Base-by-base conservation (phyloP, 2,329 filamentous ascomycete genomes). In the Calycina marina region DNA sequence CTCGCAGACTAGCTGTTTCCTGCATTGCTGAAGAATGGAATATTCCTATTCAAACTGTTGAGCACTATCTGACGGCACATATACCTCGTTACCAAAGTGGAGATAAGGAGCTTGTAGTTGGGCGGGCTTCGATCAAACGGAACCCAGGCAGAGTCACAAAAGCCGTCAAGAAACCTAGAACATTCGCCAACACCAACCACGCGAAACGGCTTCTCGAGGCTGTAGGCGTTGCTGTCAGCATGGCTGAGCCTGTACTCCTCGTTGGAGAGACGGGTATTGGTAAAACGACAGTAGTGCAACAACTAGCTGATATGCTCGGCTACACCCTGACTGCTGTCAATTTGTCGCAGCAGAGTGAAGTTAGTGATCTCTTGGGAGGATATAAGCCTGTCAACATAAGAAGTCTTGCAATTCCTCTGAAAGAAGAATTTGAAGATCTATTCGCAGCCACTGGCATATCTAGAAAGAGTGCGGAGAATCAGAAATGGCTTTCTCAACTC, bases 211-310 rank as follows among this genome's bases (percentile, higher is more conserved):
- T 93, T 9, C 69, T 98, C 31, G 92, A 98, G 53, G 83, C 92
- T 52, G 80, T 96, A 34, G 75, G 82, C 2, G 76, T 83, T 22
- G 79, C 85, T 2, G 72, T 94, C 4, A 75, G 79, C 40, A 71
- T 85, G 47, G 70, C 72, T n/a, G 90, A 99, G 49, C 85, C 92
- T 4, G 71, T 93, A 2, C 61, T 99, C 12, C 71, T 99, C 16
- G 90, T 99, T n/a, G 90, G 90, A 51, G 90, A 99, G 60, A 99
- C 90, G 5, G 90, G 90, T 61, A 94, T 93, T 31, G 90, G 90
- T 47, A 99, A 99, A 58, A 99, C 90, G 0, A 93, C 90, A 0
- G 81, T 90, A 15, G 77, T 98, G 10, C 90, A 99, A 54, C 85
- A 94, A 51, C 63, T 99, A 35, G 85, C 90, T 0, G 76, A 80